A percentile compares a stretch with the other conserved stretches of the same genome.
These are phyloP conservation scores for Paecilomyces dactylethromorphus DNA, from an alignment of 2,329 filamentous ascomycete species.

Conservation along the genomic window DNA sequence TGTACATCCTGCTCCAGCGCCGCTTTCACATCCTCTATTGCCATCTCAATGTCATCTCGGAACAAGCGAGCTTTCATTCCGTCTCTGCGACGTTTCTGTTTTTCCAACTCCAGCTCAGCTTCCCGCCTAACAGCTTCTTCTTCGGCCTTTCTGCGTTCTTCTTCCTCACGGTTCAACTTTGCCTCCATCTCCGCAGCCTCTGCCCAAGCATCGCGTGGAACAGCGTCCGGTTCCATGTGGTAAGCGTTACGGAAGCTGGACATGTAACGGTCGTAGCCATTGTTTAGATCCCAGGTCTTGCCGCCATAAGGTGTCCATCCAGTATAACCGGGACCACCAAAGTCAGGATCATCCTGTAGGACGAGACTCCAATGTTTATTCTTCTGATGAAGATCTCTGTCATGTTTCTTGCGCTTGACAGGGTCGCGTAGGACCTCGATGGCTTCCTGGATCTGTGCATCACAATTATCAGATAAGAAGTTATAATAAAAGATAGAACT, in stretches of 20 bases:
- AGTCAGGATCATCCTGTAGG: neutral
- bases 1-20: neutral
- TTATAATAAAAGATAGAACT: neutral
- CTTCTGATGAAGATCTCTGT: conserved; percentile 10
- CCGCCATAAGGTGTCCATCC: conserved; percentile 9
- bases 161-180: neutral
- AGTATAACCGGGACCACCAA: neutral
- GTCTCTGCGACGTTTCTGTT: conserved; percentile 3
- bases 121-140: neutral
- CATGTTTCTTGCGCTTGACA: conserved; percentile 13
- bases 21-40: neutral
- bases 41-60: conserved; percentile 8
- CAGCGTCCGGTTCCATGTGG: conserved; percentile 21
- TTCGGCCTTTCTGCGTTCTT: neutral
- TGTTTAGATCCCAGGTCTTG: neutral
- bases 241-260: conserved; percentile 23
- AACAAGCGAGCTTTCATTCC: conserved; percentile 7
- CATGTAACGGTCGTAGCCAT: conserved; percentile 15
- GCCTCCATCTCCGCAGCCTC: neutral
- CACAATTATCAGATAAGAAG: neutral
- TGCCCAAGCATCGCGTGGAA: conserved; percentile 1
- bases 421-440: conserved; percentile 27
- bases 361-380: neutral
- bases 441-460: conserved; percentile 24
- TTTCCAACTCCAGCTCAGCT: neutral